Base-by-base conservation (phyloP, 2,329 filamentous ascomycete genomes). In the Xylaria sp. region DNA sequence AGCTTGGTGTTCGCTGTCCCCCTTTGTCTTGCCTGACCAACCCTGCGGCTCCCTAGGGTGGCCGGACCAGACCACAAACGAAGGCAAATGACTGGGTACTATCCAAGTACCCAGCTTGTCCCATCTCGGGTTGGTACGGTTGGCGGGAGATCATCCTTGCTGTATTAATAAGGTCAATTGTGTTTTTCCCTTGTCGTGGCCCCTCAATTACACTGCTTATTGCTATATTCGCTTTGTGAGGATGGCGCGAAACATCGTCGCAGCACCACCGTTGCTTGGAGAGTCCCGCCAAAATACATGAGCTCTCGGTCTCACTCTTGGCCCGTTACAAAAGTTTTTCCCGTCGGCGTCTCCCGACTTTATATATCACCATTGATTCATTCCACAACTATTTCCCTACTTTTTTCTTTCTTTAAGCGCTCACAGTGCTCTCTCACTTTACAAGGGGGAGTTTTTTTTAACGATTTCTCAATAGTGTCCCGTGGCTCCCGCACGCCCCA, bases 401-500 rank as follows among this genome's bases (percentile, higher is more conserved):
- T 9, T 31, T 3, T 40, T 56, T 42, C 49, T 62, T 59, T 63
- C 26, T 59, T 63, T 33, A 31, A 33, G 67, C 54, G 31, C 62
- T 62, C 53, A 15, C 42, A 46, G 42, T 44, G 40, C 49, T 36
- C 59, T 66, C 49, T 66, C 49, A 59, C 53, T 51, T 63, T 49
- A 57, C 56, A 13, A n/a, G 49, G 65, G 28, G 38, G 28, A 58
- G 48, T 48, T 44, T 42, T 64, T 68, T 69, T 71, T 71, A 69
- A 71, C 66, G 17, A 46, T 65, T 61, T 59, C 59, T 38, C 60
- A 68, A 70, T 62, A 69, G 69, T 69, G 63, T 64, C 58, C 66
- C 60, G 63, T 68, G 63, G 66, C 59, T 68, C 69, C 59, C 64
- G 60, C 56, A 20, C 59, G 33, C 66, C 60, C 59, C 58, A 66